These are phyloP conservation scores for Termitomyces sp. DNA, from an alignment of 768 basidiomycete species.

Conservation along the genomic window DNA sequence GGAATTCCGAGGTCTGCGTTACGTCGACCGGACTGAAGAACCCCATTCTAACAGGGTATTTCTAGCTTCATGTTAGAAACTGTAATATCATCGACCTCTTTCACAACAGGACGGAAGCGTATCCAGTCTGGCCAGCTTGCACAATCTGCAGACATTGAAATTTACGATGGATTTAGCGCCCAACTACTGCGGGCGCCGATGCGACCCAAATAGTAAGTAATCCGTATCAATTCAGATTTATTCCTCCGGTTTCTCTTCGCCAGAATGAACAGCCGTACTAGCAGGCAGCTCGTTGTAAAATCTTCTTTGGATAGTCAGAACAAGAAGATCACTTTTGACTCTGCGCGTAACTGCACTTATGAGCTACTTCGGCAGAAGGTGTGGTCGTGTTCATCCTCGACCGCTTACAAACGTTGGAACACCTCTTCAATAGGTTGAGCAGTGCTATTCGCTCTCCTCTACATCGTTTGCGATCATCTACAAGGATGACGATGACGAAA, in stretches of 20 bases:
- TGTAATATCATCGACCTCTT: no score
- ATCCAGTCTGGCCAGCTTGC: no score
- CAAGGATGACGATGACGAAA: slow-evolving; percentile 86
- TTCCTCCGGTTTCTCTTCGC: background rate
- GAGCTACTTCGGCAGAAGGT: slow-evolving; percentile 72
- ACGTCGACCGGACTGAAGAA: no score
- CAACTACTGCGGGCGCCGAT: slow-evolving; percentile 11
- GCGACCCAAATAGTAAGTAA: background rate
- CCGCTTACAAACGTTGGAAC: background rate
- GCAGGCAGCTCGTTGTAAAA: slow-evolving; percentile 78
- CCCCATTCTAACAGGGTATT: no score
- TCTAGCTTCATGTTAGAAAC: no score
- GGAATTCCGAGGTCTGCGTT: no score
- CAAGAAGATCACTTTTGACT: slow-evolving; percentile 75
- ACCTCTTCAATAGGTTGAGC: slow-evolving; percentile 57
- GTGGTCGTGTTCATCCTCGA: slow-evolving; percentile 18
- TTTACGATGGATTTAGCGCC: background rate
- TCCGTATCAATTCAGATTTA: background rate
- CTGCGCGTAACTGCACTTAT: slow-evolving; percentile 75
- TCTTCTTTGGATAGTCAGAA: slow-evolving; percentile 72
- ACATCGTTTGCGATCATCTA: slow-evolving; percentile 72
- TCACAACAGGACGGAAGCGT: no score
- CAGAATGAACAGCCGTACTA: slow-evolving; percentile 45
- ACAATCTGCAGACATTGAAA: background rate
- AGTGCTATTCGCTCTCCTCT: slow-evolving; percentile 72